Percentiles rank a stretch among this genome's conserved stretches.
Evolutionary conservation across 768 basidiomycete species (phyloP).

Genomic region (Lactarius akahatsu): DNA sequence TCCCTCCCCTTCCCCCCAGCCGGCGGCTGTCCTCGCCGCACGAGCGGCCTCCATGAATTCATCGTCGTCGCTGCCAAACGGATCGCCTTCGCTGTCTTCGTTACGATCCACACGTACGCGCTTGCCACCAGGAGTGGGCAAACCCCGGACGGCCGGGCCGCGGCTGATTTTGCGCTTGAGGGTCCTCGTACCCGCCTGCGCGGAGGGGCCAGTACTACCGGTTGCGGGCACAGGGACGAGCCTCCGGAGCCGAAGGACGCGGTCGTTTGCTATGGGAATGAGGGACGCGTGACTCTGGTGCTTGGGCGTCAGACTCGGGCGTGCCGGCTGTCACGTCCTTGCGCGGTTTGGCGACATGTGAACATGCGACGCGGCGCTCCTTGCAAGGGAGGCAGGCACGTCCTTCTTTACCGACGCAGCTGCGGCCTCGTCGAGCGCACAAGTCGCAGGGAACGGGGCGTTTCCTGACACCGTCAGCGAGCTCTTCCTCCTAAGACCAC

Average conservation of each 20-base stretch:
- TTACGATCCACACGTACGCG: slow-evolving; percentile 23
- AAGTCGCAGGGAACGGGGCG: slow-evolving; percentile 23
- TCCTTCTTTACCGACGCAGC: slow-evolving; percentile 25
- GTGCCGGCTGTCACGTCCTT: slow-evolving; percentile 21
- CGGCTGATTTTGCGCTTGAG: slow-evolving; percentile 25
- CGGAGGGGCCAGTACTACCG: slow-evolving; percentile 14
- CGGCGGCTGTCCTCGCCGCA: slow-evolving; percentile 15
- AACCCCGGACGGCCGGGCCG: slow-evolving; percentile 14
- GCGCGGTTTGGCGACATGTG: slow-evolving; percentile 27
- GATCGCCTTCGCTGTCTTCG: slow-evolving; percentile 25
- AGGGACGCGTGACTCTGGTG: slow-evolving; percentile 6
- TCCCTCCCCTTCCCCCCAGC: slow-evolving; percentile 16
- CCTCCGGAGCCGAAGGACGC: slow-evolving; percentile 10
- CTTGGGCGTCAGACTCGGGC: slow-evolving; percentile 23
- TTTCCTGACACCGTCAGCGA: slow-evolving; percentile 26
- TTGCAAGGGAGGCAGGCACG: slow-evolving; percentile 27
- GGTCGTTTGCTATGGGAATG: slow-evolving; percentile 16
- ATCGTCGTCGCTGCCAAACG: slow-evolving; percentile 25
- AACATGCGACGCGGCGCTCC: slow-evolving; percentile 28
- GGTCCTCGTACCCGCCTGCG: slow-evolving; percentile 18
- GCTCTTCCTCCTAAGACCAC: slow-evolving; percentile 17
- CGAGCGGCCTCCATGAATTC: slow-evolving; percentile 27
- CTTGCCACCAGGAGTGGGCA: slow-evolving; percentile 7
- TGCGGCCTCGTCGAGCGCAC: slow-evolving; percentile 20
- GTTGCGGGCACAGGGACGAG: slow-evolving; percentile 6